phyloP scores from a whole-genome alignment of 2,329 filamentous ascomycete genomes.

The Nothomitra cinnamomea region DNA sequence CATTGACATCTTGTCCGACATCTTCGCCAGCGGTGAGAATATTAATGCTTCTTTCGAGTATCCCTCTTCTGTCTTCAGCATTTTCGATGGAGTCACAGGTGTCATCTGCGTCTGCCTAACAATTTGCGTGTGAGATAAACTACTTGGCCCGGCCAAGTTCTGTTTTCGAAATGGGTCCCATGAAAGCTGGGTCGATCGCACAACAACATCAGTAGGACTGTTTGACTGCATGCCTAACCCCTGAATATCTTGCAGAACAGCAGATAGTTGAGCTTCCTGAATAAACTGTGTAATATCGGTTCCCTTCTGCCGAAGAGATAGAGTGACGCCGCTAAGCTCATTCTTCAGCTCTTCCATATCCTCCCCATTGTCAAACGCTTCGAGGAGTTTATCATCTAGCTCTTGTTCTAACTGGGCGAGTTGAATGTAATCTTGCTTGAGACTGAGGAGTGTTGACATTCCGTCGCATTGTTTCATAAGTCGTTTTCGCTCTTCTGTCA shows the following conservation, averaged over 20 bases:
- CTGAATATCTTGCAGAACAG: not conserved
- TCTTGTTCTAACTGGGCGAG: not conserved
- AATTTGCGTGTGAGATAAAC: not conserved
- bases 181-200: not conserved
- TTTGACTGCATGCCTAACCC: not conserved
- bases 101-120: not conserved
- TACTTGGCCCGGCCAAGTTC: not conserved
- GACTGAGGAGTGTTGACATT: not conserved
- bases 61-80: too few species aligned
- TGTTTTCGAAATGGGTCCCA: not conserved
- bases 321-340: not conserved
- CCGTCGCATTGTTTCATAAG: conserved; percentile 3
- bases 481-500: conserved; percentile 4
- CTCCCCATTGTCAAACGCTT: not conserved
- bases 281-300: not conserved
- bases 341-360: not conserved
- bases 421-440: not conserved
- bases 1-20: too few species aligned
- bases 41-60: not conserved
- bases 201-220: not conserved
- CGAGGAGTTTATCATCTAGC: not conserved
- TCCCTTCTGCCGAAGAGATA: not conserved
- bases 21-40: not conserved
- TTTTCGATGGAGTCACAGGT: not conserved
- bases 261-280: not conserved